Conservation (phyloP, 2,329 filamentous ascomycete genomes). For the Pseudogymnoascus sp. region DNA sequence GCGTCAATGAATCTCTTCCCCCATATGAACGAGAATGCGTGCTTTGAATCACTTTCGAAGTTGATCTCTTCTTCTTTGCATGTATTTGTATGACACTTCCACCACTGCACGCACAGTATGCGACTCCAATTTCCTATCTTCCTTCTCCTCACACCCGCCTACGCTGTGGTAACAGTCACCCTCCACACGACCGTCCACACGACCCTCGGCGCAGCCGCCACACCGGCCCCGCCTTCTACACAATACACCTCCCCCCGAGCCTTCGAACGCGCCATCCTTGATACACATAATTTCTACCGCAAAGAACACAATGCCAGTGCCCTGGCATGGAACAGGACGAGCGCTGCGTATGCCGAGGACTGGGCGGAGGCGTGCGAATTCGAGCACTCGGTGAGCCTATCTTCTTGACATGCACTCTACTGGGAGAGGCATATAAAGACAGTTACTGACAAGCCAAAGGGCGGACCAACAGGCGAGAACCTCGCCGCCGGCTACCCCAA, state of each 20-base stretch:
- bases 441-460: constrained; percentile 25
- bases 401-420: no score
- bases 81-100: not conserved
- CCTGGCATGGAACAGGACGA: constrained; percentile 57
- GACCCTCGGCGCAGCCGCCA: not conserved
- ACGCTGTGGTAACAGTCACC: not conserved
- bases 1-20: not conserved
- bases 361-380: constrained; percentile 44
- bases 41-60: not conserved
- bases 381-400: constrained; percentile 42
- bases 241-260: constrained; percentile 32
- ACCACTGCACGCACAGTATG: not conserved
- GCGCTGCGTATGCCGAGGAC: constrained; percentile 44
- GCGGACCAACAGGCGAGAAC: constrained; percentile 65
- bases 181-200: not conserved
- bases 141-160: not conserved
- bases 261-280: constrained; percentile 48
- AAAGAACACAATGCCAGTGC: constrained; percentile 49
- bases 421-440: no score
- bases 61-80: not conserved
- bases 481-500: constrained; percentile 60
- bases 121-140: not conserved
- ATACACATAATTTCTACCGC: constrained; percentile 60
- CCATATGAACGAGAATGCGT: not conserved
- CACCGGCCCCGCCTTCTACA: not conserved